Conservation (phyloP, 805 yeast genomes). For the Candida taoyuanica region DNA sequence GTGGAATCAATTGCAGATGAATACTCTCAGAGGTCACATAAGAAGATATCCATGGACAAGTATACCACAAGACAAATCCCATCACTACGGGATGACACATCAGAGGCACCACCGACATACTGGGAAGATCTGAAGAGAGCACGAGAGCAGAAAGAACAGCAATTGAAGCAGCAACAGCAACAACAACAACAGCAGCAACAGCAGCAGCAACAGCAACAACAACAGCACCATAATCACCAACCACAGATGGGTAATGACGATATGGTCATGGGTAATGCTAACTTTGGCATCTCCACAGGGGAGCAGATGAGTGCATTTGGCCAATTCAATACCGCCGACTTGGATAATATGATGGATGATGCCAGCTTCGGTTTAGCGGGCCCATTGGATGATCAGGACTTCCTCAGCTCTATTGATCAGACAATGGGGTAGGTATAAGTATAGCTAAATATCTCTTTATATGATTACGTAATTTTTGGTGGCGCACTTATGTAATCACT, state of each 20-base stretch:
- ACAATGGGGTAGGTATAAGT: constrained; percentile 26
- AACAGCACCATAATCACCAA: background rate
- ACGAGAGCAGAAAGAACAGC: constrained; percentile 9
- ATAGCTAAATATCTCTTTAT: too few species aligned
- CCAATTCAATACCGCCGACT: constrained; percentile 16
- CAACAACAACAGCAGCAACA: constrained; percentile 4
- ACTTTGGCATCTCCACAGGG: constrained; percentile 1
- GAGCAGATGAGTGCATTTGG: constrained; percentile 2
- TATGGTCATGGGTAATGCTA: constrained; percentile 4
- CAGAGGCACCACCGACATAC: constrained; percentile 24
- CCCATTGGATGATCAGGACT: constrained; percentile 31
- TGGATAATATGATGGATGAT: constrained; percentile 30
- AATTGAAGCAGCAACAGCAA: constrained; percentile 8
- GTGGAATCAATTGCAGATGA: constrained; percentile 4
- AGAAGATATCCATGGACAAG: constrained; percentile 2
- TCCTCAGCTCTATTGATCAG: constrained; percentile 32
- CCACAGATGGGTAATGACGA: background rate
- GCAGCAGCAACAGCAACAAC: constrained; percentile 3
- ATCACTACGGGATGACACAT: constrained; percentile 11
- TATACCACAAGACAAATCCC: constrained; percentile 14
- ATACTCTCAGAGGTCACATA: constrained; percentile 8
- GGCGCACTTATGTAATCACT: too few species aligned
- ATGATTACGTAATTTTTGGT: too few species aligned
- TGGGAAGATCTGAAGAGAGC: constrained; percentile 22
- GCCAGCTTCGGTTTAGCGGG: constrained; percentile 29